Conservation (phyloP, 352 stramenopile genomes). For the Plasmopara halstedii region DNA sequence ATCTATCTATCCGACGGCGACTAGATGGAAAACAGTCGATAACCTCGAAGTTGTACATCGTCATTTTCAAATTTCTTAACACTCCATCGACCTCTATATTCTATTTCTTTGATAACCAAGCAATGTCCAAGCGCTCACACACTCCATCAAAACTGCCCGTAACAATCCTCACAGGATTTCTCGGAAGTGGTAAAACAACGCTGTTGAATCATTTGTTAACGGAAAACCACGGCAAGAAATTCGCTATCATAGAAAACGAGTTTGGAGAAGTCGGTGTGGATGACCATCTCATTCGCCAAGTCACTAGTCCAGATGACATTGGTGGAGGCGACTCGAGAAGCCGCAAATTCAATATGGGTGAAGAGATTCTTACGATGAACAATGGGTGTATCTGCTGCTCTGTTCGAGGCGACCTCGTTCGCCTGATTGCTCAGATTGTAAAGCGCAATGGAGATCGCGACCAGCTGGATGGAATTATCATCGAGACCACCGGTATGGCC, state of each 20-base stretch:
- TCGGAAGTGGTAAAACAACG: slow-evolving; percentile 92
- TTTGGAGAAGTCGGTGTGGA: slow-evolving; percentile 92
- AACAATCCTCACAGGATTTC: slow-evolving; percentile 90
- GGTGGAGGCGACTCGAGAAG: slow-evolving; percentile 19
- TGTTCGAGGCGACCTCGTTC: slow-evolving; percentile 79
- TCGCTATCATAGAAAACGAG: slow-evolving; percentile 96
- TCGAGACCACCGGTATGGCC: slow-evolving; percentile 87
- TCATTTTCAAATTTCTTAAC: not conserved
- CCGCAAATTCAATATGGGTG: slow-evolving; percentile 38
- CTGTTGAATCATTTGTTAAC: slow-evolving; percentile 92
- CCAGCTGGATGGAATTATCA: slow-evolving; percentile 75
- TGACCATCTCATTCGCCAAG: slow-evolving; percentile 73
- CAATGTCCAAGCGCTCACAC: slow-evolving; percentile 28
- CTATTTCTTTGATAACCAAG: slow-evolving; percentile 1
- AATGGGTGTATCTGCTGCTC: slow-evolving; percentile 97
- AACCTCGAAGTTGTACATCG: no score
- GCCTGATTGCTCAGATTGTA: slow-evolving; percentile 53
- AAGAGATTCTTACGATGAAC: slow-evolving; percentile 86
- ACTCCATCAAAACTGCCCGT: slow-evolving; percentile 51
- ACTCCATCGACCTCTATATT: not conserved
- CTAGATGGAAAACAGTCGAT: not conserved
- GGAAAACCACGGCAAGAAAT: slow-evolving; percentile 84
- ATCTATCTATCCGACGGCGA: not conserved
- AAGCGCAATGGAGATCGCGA: slow-evolving; percentile 24
- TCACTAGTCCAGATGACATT: slow-evolving; percentile 9